These are phyloP conservation scores for Saccharum officinarum DNA, from an alignment of 176 grass and related monocot genomes.

Conservation along the genomic window DNA sequence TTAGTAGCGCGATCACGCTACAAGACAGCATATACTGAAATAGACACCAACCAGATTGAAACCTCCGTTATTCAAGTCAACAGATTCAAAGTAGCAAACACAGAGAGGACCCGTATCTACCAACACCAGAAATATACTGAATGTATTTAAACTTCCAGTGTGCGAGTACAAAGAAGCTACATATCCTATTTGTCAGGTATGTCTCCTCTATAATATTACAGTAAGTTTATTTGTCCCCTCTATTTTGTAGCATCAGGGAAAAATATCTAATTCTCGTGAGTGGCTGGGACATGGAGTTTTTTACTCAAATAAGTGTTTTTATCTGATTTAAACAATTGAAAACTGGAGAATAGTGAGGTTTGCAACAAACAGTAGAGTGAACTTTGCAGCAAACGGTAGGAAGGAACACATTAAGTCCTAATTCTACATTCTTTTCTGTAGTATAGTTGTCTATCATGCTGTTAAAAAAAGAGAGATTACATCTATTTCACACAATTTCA, in stretches of 20 bases:
- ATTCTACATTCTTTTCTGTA: no score
- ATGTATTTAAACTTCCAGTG: conserved; percentile 8
- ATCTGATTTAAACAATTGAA: no score
- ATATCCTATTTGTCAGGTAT: conserved; percentile 17
- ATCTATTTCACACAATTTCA: no score
- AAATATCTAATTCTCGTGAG: no score
- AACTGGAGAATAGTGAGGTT: no score
- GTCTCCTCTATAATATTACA: conserved; percentile 15
- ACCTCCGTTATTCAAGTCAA: neutral
- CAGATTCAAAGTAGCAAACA: neutral
- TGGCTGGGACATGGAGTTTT: no score
- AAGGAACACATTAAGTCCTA: no score
- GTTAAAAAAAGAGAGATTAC: no score
- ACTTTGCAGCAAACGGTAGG: no score
- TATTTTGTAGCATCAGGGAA: conserved; percentile 8
- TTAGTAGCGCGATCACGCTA: neutral
- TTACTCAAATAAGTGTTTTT: no score
- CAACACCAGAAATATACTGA: neutral
- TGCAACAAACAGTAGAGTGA: no score
- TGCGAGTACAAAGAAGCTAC: conserved; percentile 7
- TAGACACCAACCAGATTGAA: neutral
- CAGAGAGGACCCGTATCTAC: conserved; percentile 11
- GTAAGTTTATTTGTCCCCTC: conserved; percentile 19
- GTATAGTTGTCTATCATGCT: no score
- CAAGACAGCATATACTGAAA: neutral